phyloP scores from a whole-genome alignment of 2,329 filamentous ascomycete species.

The Conoideocrella luteorostrata region DNA sequence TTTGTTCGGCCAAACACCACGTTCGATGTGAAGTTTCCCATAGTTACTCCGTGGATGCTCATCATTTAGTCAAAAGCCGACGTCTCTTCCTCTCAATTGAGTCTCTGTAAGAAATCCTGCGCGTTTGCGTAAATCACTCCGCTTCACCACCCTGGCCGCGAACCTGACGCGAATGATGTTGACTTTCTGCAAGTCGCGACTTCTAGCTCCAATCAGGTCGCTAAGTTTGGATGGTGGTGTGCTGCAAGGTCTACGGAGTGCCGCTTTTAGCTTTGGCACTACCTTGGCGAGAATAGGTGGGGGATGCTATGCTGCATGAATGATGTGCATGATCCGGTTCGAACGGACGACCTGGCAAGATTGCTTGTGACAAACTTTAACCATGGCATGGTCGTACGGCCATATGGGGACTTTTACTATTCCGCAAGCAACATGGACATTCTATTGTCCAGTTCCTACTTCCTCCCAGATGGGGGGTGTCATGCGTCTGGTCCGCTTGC shows the following conservation, averaged over 20 bases:
- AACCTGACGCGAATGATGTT: background rate
- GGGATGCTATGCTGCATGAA: background rate
- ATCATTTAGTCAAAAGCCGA: background rate
- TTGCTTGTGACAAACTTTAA: background rate
- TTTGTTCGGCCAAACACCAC: background rate
- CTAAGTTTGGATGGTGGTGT: background rate
- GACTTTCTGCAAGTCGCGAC: background rate
- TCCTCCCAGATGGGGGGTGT: no score
- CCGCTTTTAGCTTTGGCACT: background rate
- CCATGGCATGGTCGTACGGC: no score
- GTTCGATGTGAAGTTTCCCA: no score
- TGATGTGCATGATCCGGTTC: slow-evolving; percentile 5
- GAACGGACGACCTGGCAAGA: background rate
- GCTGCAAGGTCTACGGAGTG: background rate
- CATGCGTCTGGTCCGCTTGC: no score
- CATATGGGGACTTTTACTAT: no score
- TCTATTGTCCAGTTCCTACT: no score
- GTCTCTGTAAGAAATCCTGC: no score
- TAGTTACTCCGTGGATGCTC: no score
- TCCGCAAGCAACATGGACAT: no score
- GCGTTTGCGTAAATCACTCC: no score
- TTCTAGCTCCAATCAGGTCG: background rate
- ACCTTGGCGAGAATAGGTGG: background rate
- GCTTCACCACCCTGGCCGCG: background rate
- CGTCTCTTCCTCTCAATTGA: no score